These are phyloP conservation scores for Neotropicomus parvogracilis DNA, from an alignment of 1,284 basidiomycete species.

Conservation along the genomic window DNA sequence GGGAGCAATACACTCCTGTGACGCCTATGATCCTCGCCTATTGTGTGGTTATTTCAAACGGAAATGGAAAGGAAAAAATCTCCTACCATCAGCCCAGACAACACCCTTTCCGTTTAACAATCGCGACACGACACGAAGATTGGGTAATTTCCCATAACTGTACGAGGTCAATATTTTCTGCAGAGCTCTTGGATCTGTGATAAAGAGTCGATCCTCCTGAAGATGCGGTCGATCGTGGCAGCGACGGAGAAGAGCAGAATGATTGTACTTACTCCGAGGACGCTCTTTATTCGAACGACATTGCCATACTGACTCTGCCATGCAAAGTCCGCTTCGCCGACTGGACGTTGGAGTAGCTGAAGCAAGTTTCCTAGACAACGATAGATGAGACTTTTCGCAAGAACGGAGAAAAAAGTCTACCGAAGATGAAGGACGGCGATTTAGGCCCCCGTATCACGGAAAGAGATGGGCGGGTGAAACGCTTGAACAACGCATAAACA, in stretches of 20 bases:
- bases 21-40: slow-evolving; percentile 43
- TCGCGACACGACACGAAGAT: slow-evolving; percentile 30
- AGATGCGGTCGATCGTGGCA: not conserved
- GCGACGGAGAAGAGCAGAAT: not conserved
- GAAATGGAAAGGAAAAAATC: not conserved
- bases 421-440: slow-evolving; percentile 32
- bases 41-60: not conserved
- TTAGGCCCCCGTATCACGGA: slow-evolving; percentile 31
- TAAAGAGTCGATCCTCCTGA: slow-evolving; percentile 28
- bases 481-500: slow-evolving; percentile 16
- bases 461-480: slow-evolving; percentile 20
- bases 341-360: slow-evolving; percentile 26
- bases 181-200: slow-evolving; percentile 41
- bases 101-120: slow-evolving; percentile 37
- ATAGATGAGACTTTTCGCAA: not conserved
- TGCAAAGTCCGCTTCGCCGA: slow-evolving; percentile 31
- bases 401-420: slow-evolving; percentile 10
- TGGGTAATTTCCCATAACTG: slow-evolving; percentile 35
- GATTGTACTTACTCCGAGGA: slow-evolving; percentile 22
- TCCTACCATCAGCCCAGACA: slow-evolving; percentile 40
- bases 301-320: slow-evolving; percentile 34
- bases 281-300: slow-evolving; percentile 27
- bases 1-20: slow-evolving; percentile 44
- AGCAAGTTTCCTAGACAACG: slow-evolving; percentile 24
- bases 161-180: slow-evolving; percentile 43